Evolutionary conservation across 345 rosid genomes (phyloP).

Genomic region (Theobroma cacao): DNA sequence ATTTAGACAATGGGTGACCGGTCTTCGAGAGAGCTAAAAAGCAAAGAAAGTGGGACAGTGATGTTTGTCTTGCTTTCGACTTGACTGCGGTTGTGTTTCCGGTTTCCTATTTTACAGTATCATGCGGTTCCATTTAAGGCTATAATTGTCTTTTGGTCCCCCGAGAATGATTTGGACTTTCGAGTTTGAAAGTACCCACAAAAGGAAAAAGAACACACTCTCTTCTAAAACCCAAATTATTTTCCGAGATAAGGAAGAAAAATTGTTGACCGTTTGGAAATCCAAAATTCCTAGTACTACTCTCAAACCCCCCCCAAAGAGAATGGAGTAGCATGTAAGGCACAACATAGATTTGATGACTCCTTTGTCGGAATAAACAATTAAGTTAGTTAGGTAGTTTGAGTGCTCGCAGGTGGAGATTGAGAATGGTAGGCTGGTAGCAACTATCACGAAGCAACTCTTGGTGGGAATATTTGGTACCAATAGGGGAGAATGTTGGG

Average conservation of each 20-base stretch:
- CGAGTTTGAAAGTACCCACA: neutral
- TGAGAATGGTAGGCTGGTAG: neutral
- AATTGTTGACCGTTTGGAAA: too few species aligned
- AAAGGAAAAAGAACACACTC: neutral
- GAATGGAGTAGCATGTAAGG: too few species aligned
- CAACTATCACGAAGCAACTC: neutral
- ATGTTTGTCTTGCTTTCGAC: conserved; percentile 18
- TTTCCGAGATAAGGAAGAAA: too few species aligned
- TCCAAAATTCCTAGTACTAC: too few species aligned
- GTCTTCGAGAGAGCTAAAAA: conserved; percentile 11
- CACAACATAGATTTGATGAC: neutral
- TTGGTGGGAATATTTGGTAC: neutral
- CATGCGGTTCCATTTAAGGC: neutral
- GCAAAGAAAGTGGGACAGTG: conserved; percentile 26
- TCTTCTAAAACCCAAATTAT: neutral
- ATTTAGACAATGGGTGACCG: neutral
- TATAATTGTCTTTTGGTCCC: neutral
- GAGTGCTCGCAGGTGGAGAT: neutral
- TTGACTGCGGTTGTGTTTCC: conserved; percentile 4
- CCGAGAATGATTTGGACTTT: neutral
- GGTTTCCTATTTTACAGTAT: neutral
- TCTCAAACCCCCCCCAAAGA: too few species aligned
- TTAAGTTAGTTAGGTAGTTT: neutral
- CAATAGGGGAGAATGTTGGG: too few species aligned
- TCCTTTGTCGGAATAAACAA: neutral